A percentile compares a stretch with the other conserved stretches of the same genome.
These are phyloP conservation scores for Sequoiadendron giganteum DNA, from an alignment of 75 land plant genomes.

Conservation along the genomic window DNA sequence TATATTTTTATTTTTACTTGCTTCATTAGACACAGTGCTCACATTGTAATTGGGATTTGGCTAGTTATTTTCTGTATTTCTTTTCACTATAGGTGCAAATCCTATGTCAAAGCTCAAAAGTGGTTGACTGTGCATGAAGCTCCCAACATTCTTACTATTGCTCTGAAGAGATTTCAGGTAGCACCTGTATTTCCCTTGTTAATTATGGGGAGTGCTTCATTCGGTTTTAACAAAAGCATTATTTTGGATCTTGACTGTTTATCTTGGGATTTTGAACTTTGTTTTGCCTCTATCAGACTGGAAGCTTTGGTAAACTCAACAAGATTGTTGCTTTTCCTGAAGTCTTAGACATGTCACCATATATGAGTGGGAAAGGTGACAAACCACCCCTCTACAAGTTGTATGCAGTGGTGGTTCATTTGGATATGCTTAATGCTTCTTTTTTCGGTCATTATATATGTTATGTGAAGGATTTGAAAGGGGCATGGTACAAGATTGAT, in stretches of 20 bases:
- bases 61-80: not conserved
- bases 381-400: constrained; percentile 67
- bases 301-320: constrained; percentile 73
- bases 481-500: constrained; percentile 74
- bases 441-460: constrained; percentile 80
- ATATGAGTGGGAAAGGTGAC: constrained; percentile 67
- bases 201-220: not conserved
- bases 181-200: not conserved
- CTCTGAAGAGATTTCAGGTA: constrained; percentile 82
- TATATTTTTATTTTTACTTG: not conserved
- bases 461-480: constrained; percentile 72
- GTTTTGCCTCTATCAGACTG: constrained; percentile 35
- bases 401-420: constrained; percentile 80
- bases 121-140: constrained; percentile 72
- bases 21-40: not conserved
- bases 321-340: constrained; percentile 74
- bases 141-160: constrained; percentile 74
- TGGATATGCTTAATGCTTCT: constrained; percentile 75
- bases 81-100: constrained; percentile 33
- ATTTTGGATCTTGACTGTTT: constrained; percentile 1
- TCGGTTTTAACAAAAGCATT: not conserved
- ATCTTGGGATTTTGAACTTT: not conserved
- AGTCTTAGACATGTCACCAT: constrained; percentile 70
- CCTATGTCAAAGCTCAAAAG: constrained; percentile 74
- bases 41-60: not conserved